phyloP scores from a whole-genome alignment of 495 filamentous ascomycete species.

The Xylaria venustula region DNA sequence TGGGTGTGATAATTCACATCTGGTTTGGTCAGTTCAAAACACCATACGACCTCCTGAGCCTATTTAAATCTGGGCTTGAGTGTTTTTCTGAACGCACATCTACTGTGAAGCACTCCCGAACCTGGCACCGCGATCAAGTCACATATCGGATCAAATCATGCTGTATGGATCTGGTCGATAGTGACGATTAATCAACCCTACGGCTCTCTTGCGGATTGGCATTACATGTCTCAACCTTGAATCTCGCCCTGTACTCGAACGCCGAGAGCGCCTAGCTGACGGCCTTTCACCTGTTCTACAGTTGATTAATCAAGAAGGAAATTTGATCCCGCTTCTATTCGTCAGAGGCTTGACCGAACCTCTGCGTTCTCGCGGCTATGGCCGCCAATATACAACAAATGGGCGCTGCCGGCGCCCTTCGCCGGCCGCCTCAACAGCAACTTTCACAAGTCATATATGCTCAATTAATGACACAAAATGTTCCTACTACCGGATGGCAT shows the following conservation, averaged over 20 bases:
- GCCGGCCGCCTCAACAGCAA: conserved; percentile 34
- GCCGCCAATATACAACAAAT: conserved; percentile 49
- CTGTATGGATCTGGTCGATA: conserved; percentile 27
- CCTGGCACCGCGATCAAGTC: background rate
- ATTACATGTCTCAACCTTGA: too few species aligned
- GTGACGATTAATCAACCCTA: conserved; percentile 28
- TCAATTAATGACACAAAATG: conserved; percentile 22
- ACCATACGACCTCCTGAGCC: too few species aligned
- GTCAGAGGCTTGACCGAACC: background rate
- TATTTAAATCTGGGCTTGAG: background rate
- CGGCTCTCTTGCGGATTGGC: conserved; percentile 14
- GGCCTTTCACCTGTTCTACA: background rate
- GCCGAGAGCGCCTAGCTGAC: background rate
- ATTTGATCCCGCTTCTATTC: background rate
- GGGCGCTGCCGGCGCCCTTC: conserved; percentile 29
- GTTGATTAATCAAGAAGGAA: background rate
- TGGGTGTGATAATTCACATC: background rate
- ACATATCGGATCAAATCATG: background rate
- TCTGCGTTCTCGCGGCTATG: conserved; percentile 39
- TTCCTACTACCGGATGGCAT: conserved; percentile 32
- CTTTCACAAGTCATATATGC: conserved; percentile 27
- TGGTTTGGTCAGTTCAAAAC: too few species aligned
- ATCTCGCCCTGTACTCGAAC: background rate
- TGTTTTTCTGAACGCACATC: background rate
- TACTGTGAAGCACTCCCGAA: background rate